Evolutionary conservation across 768 basidiomycete species (phyloP).

Genomic region (Leccinum rimulosum): DNA sequence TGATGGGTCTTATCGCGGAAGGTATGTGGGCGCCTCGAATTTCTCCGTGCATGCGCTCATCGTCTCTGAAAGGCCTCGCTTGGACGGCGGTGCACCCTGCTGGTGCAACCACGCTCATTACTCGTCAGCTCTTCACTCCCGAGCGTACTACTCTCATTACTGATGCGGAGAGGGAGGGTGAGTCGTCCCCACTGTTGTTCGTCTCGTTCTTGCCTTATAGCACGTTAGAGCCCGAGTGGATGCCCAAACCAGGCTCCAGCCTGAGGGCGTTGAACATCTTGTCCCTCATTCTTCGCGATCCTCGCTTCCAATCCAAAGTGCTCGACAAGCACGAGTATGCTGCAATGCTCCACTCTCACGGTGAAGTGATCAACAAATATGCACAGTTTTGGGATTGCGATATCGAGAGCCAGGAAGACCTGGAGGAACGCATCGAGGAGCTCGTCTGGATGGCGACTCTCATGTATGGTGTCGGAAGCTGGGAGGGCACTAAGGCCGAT

Average conservation of each 20-base stretch:
- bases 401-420: constrained; percentile 33
- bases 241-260: constrained; percentile 33
- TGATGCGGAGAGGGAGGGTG: constrained; percentile 21
- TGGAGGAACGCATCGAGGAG: constrained; percentile 59
- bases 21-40: neutral
- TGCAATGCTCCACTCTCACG: constrained; percentile 35
- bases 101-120: constrained; percentile 35
- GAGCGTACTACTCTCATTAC: constrained; percentile 20
- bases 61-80: too few species aligned
- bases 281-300: constrained; percentile 52
- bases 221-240: constrained; percentile 28
- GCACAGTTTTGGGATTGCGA: constrained; percentile 48
- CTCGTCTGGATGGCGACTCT: constrained; percentile 53
- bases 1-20: constrained; percentile 62
- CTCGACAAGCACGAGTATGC: constrained; percentile 36
- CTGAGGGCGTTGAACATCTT: constrained; percentile 49
- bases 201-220: neutral
- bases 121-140: constrained; percentile 30
- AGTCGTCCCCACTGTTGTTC: neutral
- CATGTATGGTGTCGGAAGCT: constrained; percentile 62
- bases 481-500: constrained; percentile 31
- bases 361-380: constrained; percentile 41
- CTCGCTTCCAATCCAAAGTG: constrained; percentile 30
- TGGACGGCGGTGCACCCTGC: constrained; percentile 42
- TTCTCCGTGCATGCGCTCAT: too few species aligned